These are phyloP conservation scores for Aureobasidium lini DNA, from an alignment of 2,329 filamentous ascomycete species.

Conservation along the genomic window DNA sequence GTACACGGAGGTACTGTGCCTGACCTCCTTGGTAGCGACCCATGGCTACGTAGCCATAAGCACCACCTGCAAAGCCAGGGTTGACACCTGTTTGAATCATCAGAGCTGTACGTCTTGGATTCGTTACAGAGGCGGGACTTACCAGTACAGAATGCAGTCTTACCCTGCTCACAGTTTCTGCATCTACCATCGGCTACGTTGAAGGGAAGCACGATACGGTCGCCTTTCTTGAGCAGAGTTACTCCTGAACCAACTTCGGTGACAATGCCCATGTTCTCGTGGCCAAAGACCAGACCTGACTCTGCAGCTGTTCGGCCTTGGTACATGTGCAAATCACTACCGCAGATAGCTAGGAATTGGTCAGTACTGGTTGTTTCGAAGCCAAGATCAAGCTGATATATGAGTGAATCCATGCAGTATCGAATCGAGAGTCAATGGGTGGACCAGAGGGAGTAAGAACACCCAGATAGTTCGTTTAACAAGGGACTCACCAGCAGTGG, in stretches of 20 bases:
- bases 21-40: constrained; percentile 50
- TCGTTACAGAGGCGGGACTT: background rate
- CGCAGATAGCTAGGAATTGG: constrained; percentile 16
- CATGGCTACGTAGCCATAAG: constrained; percentile 45
- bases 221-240: constrained; percentile 54
- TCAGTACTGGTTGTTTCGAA: background rate
- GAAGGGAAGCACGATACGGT: constrained; percentile 58
- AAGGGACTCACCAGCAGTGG: constrained; percentile 44
- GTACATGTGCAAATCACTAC: constrained; percentile 48
- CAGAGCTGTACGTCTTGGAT: background rate
- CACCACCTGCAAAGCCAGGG: constrained; percentile 52
- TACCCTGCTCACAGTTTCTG: constrained; percentile 56
- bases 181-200: constrained; percentile 59
- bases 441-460: background rate
- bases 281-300: constrained; percentile 53
- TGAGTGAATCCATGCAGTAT: too few relatives aligned
- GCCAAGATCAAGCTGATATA: too few relatives aligned
- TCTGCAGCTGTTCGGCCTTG: constrained; percentile 58
- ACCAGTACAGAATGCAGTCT: constrained; percentile 59
- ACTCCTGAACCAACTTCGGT: constrained; percentile 51
- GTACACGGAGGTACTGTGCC: constrained; percentile 58
- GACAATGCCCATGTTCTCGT: constrained; percentile 56
- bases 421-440: background rate
- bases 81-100: constrained; percentile 35
- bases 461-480: background rate